Conservation (phyloP, 1,139 yeast species). For the Yarrowia galli region DNA sequence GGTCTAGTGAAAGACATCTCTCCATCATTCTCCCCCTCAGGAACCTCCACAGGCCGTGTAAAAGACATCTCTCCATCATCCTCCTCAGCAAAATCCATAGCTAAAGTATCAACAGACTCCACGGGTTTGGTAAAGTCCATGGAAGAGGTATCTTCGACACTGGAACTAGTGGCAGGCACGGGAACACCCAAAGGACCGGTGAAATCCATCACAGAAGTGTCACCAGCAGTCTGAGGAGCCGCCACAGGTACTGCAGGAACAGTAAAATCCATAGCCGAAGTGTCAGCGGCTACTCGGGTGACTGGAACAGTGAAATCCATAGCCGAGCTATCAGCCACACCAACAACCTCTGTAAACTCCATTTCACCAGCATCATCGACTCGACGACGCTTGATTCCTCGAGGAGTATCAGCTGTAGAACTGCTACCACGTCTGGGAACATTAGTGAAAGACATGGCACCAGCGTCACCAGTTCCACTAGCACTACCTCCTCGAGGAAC, state of each 20-base stretch:
- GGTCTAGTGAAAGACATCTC: neutral
- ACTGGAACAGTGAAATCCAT: conserved; percentile 3
- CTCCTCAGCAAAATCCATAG: neutral
- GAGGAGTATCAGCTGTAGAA: neutral
- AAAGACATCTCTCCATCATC: neutral
- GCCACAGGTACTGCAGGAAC: neutral
- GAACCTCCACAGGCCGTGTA: neutral
- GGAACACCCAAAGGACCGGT: neutral
- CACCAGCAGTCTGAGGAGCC: neutral
- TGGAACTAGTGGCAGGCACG: neutral
- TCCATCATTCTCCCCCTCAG: neutral
- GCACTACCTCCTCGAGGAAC: neutral
- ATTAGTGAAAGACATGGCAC: conserved; percentile 16
- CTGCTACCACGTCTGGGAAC: neutral
- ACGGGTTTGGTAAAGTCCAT: neutral
- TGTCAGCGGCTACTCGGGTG: neutral
- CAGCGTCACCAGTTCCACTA: too few relatives aligned
- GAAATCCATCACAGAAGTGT: conserved; percentile 8
- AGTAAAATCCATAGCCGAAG: neutral
- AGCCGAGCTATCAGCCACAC: neutral
- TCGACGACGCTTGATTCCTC: conserved; percentile 5
- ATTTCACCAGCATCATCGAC: conserved; percentile 10
- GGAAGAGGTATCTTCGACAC: neutral
- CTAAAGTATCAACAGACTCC: neutral
- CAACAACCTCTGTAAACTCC: conserved; percentile 20